phyloP scores from a whole-genome alignment of 805 yeast genomes.

The Cyberlindnera nakhonratchasimensis region DNA sequence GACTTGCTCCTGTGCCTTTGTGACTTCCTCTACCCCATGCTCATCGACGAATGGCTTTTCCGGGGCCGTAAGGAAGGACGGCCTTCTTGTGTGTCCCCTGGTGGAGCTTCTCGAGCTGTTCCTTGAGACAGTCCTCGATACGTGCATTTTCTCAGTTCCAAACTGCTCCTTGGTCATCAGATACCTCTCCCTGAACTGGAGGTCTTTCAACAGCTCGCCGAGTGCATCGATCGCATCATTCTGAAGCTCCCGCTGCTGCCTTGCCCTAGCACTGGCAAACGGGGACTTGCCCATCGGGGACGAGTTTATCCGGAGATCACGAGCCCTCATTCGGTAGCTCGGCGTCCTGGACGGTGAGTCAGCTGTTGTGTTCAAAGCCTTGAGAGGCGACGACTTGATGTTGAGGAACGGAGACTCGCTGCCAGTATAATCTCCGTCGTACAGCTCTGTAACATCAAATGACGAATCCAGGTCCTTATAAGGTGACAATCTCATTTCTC shows the following conservation, averaged over 20 bases:
- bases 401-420: conserved; percentile 16
- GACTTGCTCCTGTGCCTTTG: conserved; percentile 9
- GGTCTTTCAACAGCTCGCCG: conserved; percentile 18
- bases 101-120: conserved; percentile 7
- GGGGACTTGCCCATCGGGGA: conserved; percentile 13
- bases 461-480: conserved; percentile 8
- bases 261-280: not conserved
- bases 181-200: conserved; percentile 20
- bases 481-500: not conserved
- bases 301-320: conserved; percentile 9
- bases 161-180: conserved; percentile 11
- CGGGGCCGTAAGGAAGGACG: conserved; percentile 5
- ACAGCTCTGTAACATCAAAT: not conserved
- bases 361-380: conserved; percentile 16
- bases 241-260: not conserved
- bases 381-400: conserved; percentile 23
- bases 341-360: conserved; percentile 21
- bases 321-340: not conserved
- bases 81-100: conserved; percentile 12
- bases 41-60: not conserved
- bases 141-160: not conserved
- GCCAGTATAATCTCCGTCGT: not conserved
- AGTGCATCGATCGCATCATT: conserved; percentile 12
- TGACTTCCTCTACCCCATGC: not conserved
- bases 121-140: not conserved